Evolutionary conservation across 2,329 filamentous ascomycete genomes (phyloP).

Genomic region (Pseudogymnoascus sp.): DNA sequence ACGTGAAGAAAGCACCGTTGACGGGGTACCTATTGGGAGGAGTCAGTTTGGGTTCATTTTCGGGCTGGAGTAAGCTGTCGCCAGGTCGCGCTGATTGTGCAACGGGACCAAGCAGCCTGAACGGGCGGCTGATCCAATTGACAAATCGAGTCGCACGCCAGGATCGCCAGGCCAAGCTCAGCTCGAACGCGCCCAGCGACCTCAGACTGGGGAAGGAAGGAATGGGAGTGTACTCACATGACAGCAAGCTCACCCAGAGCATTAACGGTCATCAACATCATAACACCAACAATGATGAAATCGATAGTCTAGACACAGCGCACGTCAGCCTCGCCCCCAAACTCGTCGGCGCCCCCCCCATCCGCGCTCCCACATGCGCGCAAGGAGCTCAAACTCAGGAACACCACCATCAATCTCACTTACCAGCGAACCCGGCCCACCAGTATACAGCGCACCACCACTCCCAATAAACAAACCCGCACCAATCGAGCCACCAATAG

Average conservation of each 20-base stretch:
- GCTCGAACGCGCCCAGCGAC: no score
- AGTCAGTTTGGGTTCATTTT: not conserved
- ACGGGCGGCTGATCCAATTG: not conserved
- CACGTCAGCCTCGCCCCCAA: not conserved
- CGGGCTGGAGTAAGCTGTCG: not conserved
- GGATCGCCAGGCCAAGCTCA: no score
- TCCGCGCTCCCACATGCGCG: not conserved
- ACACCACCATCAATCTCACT: slow-evolving; percentile 4
- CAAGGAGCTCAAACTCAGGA: not conserved
- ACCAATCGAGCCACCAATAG: slow-evolving; percentile 42
- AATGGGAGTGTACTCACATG: slow-evolving; percentile 17
- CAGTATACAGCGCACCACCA: slow-evolving; percentile 33
- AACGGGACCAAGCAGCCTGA: not conserved
- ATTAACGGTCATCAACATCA: slow-evolving; percentile 50
- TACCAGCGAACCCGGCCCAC: slow-evolving; percentile 27
- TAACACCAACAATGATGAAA: slow-evolving; percentile 47
- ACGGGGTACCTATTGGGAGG: slow-evolving; percentile 39
- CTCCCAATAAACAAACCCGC: slow-evolving; percentile 42
- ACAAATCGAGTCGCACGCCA: not conserved
- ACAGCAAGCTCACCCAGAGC: slow-evolving; percentile 53
- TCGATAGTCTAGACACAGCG: slow-evolving; percentile 26
- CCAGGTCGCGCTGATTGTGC: not conserved
- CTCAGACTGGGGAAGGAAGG: no score
- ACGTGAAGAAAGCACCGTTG: slow-evolving; percentile 55
- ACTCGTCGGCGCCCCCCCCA: no score